A percentile compares a stretch with the other conserved stretches of the same genome.
Conservation (phyloP, 2,329 filamentous ascomycete species). For the Endocalyx cinctus region DNA sequence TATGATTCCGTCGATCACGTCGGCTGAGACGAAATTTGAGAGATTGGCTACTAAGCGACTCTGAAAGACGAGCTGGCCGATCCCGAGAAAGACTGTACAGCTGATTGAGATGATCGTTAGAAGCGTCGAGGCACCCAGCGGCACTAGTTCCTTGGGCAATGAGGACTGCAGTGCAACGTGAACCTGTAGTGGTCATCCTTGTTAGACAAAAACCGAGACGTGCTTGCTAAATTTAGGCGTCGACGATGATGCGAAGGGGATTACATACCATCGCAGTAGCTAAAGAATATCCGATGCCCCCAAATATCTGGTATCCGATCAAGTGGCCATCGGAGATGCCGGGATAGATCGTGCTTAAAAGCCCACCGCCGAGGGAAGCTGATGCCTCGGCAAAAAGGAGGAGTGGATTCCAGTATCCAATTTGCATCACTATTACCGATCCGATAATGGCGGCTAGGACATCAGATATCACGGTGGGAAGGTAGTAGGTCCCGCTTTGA, state of each 20-base stretch:
- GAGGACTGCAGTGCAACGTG: slow-evolving; percentile 15
- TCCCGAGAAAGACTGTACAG: slow-evolving; percentile 13
- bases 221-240: no score
- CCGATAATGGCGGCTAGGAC: slow-evolving; percentile 12
- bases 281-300: slow-evolving; percentile 13
- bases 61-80: slow-evolving; percentile 14
- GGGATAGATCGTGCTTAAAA: slow-evolving; percentile 13
- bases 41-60: slow-evolving; percentile 9
- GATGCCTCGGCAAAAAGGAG: slow-evolving; percentile 8
- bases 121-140: slow-evolving; percentile 11
- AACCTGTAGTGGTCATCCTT: slow-evolving; percentile 2
- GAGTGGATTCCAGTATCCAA: slow-evolving; percentile 15
- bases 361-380: slow-evolving; percentile 9
- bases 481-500: slow-evolving; percentile 8
- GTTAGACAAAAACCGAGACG: not conserved
- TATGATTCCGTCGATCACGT: slow-evolving; percentile 9
- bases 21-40: slow-evolving; percentile 1
- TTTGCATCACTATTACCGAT: slow-evolving; percentile 3
- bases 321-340: slow-evolving; percentile 6
- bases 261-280: no score
- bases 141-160: slow-evolving; percentile 15
- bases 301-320: slow-evolving; percentile 18
- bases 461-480: slow-evolving; percentile 14
- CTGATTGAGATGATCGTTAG: slow-evolving; percentile 13
- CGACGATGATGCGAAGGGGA: no score